Base-by-base conservation (phyloP, 129 eudicot genomes). In the Flaveria bidentis region DNA sequence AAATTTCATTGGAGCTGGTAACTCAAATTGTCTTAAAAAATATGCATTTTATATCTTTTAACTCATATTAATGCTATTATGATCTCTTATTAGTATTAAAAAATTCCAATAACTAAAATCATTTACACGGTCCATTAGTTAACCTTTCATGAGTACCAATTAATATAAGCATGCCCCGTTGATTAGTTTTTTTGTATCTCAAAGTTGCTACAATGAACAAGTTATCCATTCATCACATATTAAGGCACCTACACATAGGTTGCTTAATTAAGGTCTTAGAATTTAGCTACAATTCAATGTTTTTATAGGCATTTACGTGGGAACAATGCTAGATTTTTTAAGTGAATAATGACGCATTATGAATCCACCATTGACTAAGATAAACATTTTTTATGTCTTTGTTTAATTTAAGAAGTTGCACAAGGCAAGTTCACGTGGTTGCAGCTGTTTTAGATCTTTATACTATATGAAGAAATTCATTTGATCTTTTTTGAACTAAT, bases 171-270 rank as follows among this genome's bases (percentile, higher is more conserved):
- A 33, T 16, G 47, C 25, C 25, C 47, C 47, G 2, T 64, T 33
- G 30, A 39, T 72, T 36, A 44, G 51, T 53, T 72, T 53, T 14
- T 33, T 72, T 39, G 67, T 53, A 53, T 51, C 65, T 55, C 57
- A 56, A 53, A 53, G 66, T 30, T 55, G 13, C 51, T 53, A 72
- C 50, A 72, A 18, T 72, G 25, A 55, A 55, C 63, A 8, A 56
- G n/a, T 10, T 28, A 53, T n/a, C 63, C 23, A n/a, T 52, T 71
- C 47, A 71, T 71, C 63, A 51, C 63, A 33, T 6, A 71, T 30
- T 71, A 51, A 30, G 61, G 36, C 61, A 71, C 45, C 75, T 25
- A 44, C 75, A 16, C 22, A 69, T 47, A 69, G 42, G 22, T 69
- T 47, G 30, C 44, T 68, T 56, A 56, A 18, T 56, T 56, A 20